Evolutionary conservation across 2,329 filamentous ascomycete species (phyloP), one percentile per base, ranked within the genome.

Genomic region (Colletotrichum simmondsii): DNA sequence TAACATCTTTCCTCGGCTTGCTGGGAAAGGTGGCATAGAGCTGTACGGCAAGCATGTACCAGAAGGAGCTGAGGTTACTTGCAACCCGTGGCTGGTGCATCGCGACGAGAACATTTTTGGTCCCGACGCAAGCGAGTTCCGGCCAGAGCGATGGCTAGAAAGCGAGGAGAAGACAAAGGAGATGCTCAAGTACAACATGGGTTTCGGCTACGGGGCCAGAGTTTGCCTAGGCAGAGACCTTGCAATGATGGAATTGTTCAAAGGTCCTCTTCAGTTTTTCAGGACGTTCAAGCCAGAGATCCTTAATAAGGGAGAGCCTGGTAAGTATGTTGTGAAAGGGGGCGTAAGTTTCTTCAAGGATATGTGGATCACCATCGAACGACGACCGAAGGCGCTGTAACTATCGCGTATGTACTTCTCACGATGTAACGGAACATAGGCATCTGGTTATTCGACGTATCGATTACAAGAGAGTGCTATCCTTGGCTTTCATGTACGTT

Each of bases 221-320:
- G 80, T 84, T 8, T 89, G 87, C 69, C 75, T 89, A 59, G 87
- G 87, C 0, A 83, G 82, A 67, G 83, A 87, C 62, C 85, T 89
- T 71, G 87, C 87, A 1, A 81, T 85, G 77, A 87, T 89, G 85
- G 87, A 89, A 78, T 75, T 89, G 65, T 87, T 83, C 75, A 88
- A 89, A 79, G 82, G 75, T 3, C 80, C 83, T 3, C 66, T 83
- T 63, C 79, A 84, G 75, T 85, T 87, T 74, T 82, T 86, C 60
- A 78, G 83, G 6, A 81, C 76, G 0, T 86, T 84, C 70, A 79
- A 77, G 46, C 79, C 80, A 2, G 75, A 77, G 42, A 76, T 82
- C 5, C 57, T 77, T 22, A 76, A 82, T 64, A 75, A 77, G 26
- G 60, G 80, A 35, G 72, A 77, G 56, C 80, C 80, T 11, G 82